phyloP scores from a whole-genome alignment of 2,329 filamentous ascomycete genomes.

The Fusarium verticillioides region DNA sequence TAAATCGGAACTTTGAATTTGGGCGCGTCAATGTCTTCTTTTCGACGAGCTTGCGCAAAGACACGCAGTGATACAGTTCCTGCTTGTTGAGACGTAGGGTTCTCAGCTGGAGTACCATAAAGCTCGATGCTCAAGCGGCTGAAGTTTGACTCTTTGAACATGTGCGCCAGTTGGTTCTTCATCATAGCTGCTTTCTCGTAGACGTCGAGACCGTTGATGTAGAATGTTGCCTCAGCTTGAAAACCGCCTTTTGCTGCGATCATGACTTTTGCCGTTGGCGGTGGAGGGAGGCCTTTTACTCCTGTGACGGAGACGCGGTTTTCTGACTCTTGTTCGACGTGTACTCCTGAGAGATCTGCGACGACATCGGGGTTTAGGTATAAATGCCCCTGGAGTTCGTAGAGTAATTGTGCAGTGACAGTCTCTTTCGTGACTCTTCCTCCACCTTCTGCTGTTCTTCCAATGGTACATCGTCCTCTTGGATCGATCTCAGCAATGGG shows the following conservation, averaged over 20 bases:
- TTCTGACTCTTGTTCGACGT: constrained; percentile 57
- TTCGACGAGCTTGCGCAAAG: constrained; percentile 57
- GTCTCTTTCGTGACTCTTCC: constrained; percentile 53
- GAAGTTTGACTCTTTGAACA: constrained; percentile 50
- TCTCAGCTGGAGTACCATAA: constrained; percentile 52
- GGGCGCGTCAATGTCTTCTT: constrained; percentile 48
- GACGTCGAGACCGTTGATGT: constrained; percentile 57
- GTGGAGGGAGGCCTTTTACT: constrained; percentile 45
- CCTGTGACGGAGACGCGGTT: constrained; percentile 49
- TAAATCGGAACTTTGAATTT: constrained; percentile 54
- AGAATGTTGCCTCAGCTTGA: constrained; percentile 58
- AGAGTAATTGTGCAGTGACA: constrained; percentile 54
- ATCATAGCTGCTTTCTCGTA: constrained; percentile 56
- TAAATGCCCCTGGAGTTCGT: constrained; percentile 58
- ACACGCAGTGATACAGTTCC: constrained; percentile 61
- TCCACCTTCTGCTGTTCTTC: constrained; percentile 48
- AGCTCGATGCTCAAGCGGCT: constrained; percentile 49
- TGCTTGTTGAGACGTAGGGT: constrained; percentile 57
- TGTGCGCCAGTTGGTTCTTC: constrained; percentile 52
- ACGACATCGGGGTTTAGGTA: constrained; percentile 59
- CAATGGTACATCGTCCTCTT: constrained; percentile 50
- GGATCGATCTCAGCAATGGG: constrained; percentile 53
- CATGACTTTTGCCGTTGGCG: constrained; percentile 50
- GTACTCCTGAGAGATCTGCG: constrained; percentile 50
- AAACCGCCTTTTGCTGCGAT: constrained; percentile 57